Base-by-base conservation (phyloP, 495 filamentous ascomycete species). In the Xylaria palmicola region DNA sequence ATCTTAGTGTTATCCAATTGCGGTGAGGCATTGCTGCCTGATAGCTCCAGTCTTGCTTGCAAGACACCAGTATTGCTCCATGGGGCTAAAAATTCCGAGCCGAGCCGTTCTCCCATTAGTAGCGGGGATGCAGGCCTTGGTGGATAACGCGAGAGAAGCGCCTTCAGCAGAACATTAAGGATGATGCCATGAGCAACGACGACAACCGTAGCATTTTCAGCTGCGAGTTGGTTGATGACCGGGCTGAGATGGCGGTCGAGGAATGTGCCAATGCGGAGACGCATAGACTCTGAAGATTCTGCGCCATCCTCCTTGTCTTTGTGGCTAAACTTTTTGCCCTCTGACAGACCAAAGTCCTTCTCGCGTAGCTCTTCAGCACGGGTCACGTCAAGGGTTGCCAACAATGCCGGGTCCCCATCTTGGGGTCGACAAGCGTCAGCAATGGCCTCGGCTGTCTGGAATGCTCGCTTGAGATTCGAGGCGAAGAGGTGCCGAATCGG, bases 121-220 rank as follows among this genome's bases (percentile, higher is more conserved):
- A 59, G 10, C 79, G 74, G 44, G 68, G 60, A 44, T 41, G 7
- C 0, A 10, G 53, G 27, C 65, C 70, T 19, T 76, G 73, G 12
- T 79, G 71, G 65, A 88, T 82, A 27, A 77, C 61, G 77, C 4
- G 71, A 71, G 19, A 91, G 67, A 37, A 95, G 72, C 30, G 81
- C 78, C 53, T 78, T 78, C 82, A 90, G 86, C 0, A 96, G 69
- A 20, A 84, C 75, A 20, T 81, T 83, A 0, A 96, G 82, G 22
- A 95, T 86, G 29, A 93, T 85, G 39, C 92, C 92, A 69, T 96
- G 92, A 12, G 90, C 86, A 15, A 93, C 89, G 24, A 93, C 74
- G 20, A 84, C 87, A 10, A 93, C 71, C 1, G 75, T 49, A 7
- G 57, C 56, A 27, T 62, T 58, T 32, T 57, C 63, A 26, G 62